These are phyloP conservation scores for Zygoascus ofunaensis DNA, from an alignment of 805 yeast genomes.

Conservation along the genomic window DNA sequence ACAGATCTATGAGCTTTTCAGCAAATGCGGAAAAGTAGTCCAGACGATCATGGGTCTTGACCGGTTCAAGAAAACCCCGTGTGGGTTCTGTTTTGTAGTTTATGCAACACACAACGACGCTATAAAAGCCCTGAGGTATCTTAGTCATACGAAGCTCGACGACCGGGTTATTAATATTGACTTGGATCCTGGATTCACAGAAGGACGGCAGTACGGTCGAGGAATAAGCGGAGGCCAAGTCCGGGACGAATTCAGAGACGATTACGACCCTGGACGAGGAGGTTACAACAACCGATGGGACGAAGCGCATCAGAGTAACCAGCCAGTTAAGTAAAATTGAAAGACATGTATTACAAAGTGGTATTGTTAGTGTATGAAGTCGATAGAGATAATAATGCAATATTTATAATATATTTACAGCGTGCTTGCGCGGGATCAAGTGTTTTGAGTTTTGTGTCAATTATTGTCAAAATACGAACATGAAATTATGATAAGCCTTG, in stretches of 20 bases:
- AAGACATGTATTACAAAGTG: too few species aligned
- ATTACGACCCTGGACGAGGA: constrained; percentile 38
- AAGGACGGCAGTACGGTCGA: constrained; percentile 93
- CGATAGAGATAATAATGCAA: too few species aligned
- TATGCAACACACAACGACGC: constrained; percentile 63
- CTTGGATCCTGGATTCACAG: constrained; percentile 90
- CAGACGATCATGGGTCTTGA: constrained; percentile 92
- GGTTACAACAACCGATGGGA: constrained; percentile 31
- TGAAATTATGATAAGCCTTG: too few species aligned
- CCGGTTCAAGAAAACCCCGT: constrained; percentile 81
- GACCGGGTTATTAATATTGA: constrained; percentile 77
- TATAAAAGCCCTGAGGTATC: constrained; percentile 69
- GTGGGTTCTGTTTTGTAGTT: constrained; percentile 92
- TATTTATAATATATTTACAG: too few species aligned
- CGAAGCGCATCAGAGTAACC: constrained; percentile 6
- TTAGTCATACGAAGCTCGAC: constrained; percentile 75
- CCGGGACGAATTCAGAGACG: constrained; percentile 49
- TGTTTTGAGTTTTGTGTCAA: too few species aligned
- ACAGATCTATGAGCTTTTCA: constrained; percentile 79
- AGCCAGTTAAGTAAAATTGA: too few species aligned
- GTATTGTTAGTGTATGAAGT: too few species aligned
- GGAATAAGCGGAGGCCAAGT: constrained; percentile 92
- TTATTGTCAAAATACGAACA: too few species aligned
- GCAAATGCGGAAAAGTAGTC: constrained; percentile 44
- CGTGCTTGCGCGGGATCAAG: too few species aligned